Conservation (phyloP, 179 eudicot genomes). For the Spergularia azorica region DNA sequence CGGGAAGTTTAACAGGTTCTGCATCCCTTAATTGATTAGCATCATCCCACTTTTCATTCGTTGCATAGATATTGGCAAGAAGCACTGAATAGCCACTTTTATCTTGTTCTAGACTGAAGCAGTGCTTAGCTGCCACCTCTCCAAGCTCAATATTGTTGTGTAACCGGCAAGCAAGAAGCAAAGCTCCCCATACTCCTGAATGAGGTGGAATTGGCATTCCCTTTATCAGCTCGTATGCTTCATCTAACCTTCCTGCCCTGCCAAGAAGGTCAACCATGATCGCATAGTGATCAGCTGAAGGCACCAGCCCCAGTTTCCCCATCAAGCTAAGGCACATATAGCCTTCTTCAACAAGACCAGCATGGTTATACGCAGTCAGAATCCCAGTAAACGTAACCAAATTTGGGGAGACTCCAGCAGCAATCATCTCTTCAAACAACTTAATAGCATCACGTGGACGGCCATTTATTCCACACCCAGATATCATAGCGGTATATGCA, state of each 20-base stretch:
- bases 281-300: slow-evolving; percentile 71
- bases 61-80: slow-evolving; percentile 72
- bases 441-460: slow-evolving; percentile 57
- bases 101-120: slow-evolving; percentile 64
- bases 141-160: slow-evolving; percentile 74
- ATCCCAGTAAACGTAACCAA: slow-evolving; percentile 67
- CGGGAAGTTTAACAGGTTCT: slow-evolving; percentile 51
- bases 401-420: slow-evolving; percentile 54
- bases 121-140: slow-evolving; percentile 77
- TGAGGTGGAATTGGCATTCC: slow-evolving; percentile 79
- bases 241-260: slow-evolving; percentile 67
- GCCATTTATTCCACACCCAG: slow-evolving; percentile 84
- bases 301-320: slow-evolving; percentile 53
- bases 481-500: slow-evolving; percentile 86
- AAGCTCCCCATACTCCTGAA: slow-evolving; percentile 93
- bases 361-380: slow-evolving; percentile 75
- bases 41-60: slow-evolving; percentile 81
- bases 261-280: slow-evolving; percentile 86
- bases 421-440: slow-evolving; percentile 68
- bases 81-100: slow-evolving; percentile 61
- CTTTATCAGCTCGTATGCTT: slow-evolving; percentile 69
- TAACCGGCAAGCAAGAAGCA: slow-evolving; percentile 75
- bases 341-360: slow-evolving; percentile 87
- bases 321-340: slow-evolving; percentile 61
- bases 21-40: slow-evolving; percentile 53